Evolutionary conservation across 1,139 yeast genomes (phyloP).

Genomic region (Tardiomyces depauwii): DNA sequence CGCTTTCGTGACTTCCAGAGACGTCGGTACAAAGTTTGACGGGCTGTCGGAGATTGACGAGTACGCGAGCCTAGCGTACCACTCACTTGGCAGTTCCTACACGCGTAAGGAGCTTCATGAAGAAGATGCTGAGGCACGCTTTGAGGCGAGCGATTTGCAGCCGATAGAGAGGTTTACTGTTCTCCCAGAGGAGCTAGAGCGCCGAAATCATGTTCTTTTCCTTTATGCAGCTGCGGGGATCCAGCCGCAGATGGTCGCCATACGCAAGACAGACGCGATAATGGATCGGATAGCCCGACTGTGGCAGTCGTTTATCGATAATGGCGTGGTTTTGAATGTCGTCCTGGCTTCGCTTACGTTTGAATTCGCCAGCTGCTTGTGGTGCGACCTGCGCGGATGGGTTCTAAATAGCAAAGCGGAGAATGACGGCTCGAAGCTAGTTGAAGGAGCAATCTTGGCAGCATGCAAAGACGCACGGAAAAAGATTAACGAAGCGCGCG

Average conservation of each 20-base stretch:
- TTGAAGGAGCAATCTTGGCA: background rate
- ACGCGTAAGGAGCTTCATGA: constrained; percentile 5
- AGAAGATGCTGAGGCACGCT: constrained; percentile 10
- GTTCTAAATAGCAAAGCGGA: background rate
- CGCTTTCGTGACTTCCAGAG: background rate
- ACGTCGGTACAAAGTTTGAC: background rate
- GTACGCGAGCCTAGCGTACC: background rate
- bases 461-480: background rate
- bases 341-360: background rate
- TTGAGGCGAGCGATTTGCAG: constrained; percentile 9
- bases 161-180: constrained; percentile 3
- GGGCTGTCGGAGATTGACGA: background rate
- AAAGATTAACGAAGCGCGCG: background rate
- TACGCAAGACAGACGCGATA: background rate
- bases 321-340: background rate
- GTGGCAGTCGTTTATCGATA: background rate
- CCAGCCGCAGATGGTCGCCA: background rate
- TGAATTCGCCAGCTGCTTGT: background rate
- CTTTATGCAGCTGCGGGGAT: background rate
- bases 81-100: background rate
- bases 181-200: constrained; percentile 7
- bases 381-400: background rate
- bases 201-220: background rate
- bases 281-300: background rate
- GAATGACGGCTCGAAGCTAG: background rate